These are phyloP conservation scores for Millerago galiae DNA, from an alignment of 805 yeast species.

Conservation along the genomic window DNA sequence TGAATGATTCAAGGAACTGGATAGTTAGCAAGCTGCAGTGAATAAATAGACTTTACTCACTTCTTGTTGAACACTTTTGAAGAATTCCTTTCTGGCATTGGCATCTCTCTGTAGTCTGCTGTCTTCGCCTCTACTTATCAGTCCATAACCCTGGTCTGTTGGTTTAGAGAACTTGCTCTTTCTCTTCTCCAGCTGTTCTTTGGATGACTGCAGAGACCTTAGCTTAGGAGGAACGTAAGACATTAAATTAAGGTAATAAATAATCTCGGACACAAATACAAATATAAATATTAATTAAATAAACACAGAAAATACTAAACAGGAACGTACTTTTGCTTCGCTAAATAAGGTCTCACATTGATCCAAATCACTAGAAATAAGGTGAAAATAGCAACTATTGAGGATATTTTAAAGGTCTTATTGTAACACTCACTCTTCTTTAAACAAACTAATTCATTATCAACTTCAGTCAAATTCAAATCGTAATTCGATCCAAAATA, in stretches of 20 bases:
- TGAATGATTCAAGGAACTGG: constrained; percentile 2
- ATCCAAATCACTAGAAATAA: constrained; percentile 12
- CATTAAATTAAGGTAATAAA: background rate
- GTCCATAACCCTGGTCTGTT: constrained; percentile 36
- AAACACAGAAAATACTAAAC: background rate
- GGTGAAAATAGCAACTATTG: constrained; percentile 22
- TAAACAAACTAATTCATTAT: constrained; percentile 16
- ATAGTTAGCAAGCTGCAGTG: background rate
- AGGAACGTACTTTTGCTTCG: constrained; percentile 1
- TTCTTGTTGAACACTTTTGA: constrained; percentile 30
- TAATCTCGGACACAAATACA: too few species aligned
- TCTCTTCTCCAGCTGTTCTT: constrained; percentile 23
- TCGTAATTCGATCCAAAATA: constrained; percentile 64
- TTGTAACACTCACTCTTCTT: constrained; percentile 28
- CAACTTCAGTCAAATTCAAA: constrained; percentile 25
- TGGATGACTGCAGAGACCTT: background rate
- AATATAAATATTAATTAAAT: too few species aligned
- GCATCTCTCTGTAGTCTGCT: constrained; percentile 39
- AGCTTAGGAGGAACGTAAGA: background rate
- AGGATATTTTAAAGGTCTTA: constrained; percentile 34
- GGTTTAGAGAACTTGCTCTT: constrained; percentile 26
- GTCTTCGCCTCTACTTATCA: constrained; percentile 57
- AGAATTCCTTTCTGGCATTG: constrained; percentile 34
- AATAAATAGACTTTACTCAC: constrained; percentile 6
- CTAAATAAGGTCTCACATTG: constrained; percentile 10